Base-by-base conservation (phyloP, 1,284 basidiomycete species). In the Bjerkandera adusta region DNA sequence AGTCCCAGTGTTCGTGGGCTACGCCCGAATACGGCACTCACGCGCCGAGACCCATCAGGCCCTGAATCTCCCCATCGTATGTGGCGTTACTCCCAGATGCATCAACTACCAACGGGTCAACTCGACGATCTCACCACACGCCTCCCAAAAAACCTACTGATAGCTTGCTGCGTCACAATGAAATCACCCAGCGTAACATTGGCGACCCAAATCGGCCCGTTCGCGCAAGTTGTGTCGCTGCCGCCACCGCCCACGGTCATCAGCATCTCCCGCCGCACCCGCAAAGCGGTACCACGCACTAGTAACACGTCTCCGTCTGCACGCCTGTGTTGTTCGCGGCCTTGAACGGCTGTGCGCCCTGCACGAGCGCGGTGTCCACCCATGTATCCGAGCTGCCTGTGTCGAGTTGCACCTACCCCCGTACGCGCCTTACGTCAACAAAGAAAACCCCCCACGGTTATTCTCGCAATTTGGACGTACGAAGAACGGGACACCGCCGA, bases 331-430 rank as follows among this genome's bases (percentile, higher is more conserved):
- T 41, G n/a, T 12, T 26, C 15, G 15, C 36, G 30, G 34, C 27
- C 5, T 27, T 33, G 20, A 26, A 27, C 12, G 26, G 22, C 11
- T 22, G 20, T 12, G 22, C 20, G 13, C 20, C 27, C 13, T 20
- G 22, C 10, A 32, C 36, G 8, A 45, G 26, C 1, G 29, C 24
- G 15, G 34, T 35, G 16, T 40, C 38, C 8, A 47, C 36, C 45
- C 45, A 47, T 12, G 41, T 27, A 25, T 47, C 45, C 11, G 45
- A 47, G 26, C 36, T 39, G 21, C 45, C 45, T 15, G 37, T 47
- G 30, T 47, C 45, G 4, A 47, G 20, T 26, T 47, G 45, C 11
- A 40, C 45, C 45, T 47, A 26, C 15, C 7, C 12, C 15, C 16
- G n/a, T 27, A 29, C 7, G n/a, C 15, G 15, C 13, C 21, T 25